Base-by-base conservation (phyloP, 805 yeast species). In the Cyberlindnera euphorbiiphila region DNA sequence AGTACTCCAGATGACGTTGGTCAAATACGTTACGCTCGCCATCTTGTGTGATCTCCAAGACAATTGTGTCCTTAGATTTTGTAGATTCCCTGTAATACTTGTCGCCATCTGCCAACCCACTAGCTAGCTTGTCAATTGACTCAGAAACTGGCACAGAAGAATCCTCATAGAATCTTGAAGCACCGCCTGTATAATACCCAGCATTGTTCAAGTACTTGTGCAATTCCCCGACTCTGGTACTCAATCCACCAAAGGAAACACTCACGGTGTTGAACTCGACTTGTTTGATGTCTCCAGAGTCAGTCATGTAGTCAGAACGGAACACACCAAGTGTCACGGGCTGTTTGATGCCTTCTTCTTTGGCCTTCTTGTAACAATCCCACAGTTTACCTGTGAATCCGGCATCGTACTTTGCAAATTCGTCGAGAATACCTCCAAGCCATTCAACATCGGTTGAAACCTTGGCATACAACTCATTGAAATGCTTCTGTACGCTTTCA, bases 261-360 rank as follows among this genome's bases (percentile, higher is more conserved):
- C 96, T 84, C 4, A 93, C 86, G 1, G 98, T 89, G 62, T 93
- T 93, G 66, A 91, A 91, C 60, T 93, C 99, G 35, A 93, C 93
- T 61, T 93, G 98, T 56, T 91, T 89, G 53, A 91, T 82, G 34
- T 64, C 62, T 6, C 58, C 55, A 16, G 62, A 58, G 27, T 71
- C 68, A n/a, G 72, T 64, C 78, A 93, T 78, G 54, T 91, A 93
- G 56, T 93, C 98, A 0, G 94, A 82, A 58, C 98, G 74, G 60
- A 88, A 89, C 9, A 93, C 61, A 1, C 97, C 98, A 30, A 89
- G 67, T 0, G 88, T 74, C 25, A 85, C 66, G 2, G 78, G 75
- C 56, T 85, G 96, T 3, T 62, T 64, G 25, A 78, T 64, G 2
- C 81, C 77, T 30, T 59, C 57, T 23, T 67, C 54, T 22, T 61